Percentiles rank a stretch among this genome's conserved stretches.
Evolutionary conservation across 192 early-diverging fungal species (phyloP).

Genomic region (Kickxella alabastrina): DNA sequence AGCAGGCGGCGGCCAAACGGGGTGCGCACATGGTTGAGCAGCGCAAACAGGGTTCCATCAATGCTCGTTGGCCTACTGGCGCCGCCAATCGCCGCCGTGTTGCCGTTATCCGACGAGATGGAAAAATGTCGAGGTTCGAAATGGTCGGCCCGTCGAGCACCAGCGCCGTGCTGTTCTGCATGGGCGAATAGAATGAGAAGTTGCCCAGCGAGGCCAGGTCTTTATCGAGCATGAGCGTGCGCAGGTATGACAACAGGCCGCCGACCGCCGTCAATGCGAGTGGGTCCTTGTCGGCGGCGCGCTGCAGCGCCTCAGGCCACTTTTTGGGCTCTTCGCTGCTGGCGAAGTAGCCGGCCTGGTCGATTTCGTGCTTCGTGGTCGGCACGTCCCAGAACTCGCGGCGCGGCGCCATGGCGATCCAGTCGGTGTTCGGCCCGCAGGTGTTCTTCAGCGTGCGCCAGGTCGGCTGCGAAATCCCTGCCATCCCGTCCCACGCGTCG

Average conservation of each 20-base stretch:
- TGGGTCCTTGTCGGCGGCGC: conserved; percentile 30
- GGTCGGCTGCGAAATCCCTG: conserved; percentile 45
- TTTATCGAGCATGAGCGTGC: conserved; percentile 81
- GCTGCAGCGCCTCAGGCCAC: conserved; percentile 52
- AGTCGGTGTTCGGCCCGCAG: conserved; percentile 40
- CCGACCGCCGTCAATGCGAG: conserved; percentile 58
- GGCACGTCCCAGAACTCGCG: conserved; percentile 54
- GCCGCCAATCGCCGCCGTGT: background rate
- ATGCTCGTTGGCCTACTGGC: conserved; percentile 19
- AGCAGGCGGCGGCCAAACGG: conserved; percentile 86
- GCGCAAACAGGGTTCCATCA: conserved; percentile 77
- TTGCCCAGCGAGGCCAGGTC: conserved; percentile 83
- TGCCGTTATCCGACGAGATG: conserved; percentile 66
- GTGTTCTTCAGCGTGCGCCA: conserved; percentile 52
- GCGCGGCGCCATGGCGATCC: conserved; percentile 44
- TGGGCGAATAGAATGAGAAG: conserved; percentile 79
- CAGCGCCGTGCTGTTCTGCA: conserved; percentile 67
- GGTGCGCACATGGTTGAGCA: conserved; percentile 80
- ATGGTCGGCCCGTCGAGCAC: conserved; percentile 93
- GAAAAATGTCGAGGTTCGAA: conserved; percentile 90
- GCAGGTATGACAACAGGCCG: conserved; percentile 83
- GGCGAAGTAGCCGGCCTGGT: conserved; percentile 35
- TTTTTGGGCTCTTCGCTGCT: conserved; percentile 1
- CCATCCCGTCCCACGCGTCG: conserved; percentile 52
- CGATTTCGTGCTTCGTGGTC: conserved; percentile 31